These are phyloP conservation scores for Russula sp. DNA, from an alignment of 768 basidiomycete genomes.

Conservation along the genomic window DNA sequence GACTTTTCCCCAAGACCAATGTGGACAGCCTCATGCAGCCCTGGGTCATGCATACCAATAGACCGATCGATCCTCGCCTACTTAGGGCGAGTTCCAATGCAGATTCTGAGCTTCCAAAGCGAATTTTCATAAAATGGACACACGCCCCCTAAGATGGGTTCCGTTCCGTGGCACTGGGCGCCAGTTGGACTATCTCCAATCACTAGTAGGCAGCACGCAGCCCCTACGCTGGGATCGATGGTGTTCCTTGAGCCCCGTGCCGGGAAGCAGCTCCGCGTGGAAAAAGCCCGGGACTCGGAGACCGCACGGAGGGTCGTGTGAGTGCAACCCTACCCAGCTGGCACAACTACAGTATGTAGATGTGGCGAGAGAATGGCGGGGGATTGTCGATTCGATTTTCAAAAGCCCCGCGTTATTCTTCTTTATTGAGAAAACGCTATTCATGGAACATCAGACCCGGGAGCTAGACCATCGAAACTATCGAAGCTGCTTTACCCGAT, in stretches of 20 bases:
- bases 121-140: background rate
- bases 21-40: constrained; percentile 9
- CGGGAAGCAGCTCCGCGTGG: background rate
- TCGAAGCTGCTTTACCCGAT: constrained; percentile 6
- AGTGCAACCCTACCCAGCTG: too few species aligned
- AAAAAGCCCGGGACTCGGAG: background rate
- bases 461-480: background rate
- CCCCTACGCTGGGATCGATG: constrained; percentile 1
- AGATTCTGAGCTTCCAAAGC: background rate
- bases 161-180: background rate
- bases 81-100: background rate
- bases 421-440: background rate
- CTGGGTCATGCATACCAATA: background rate
- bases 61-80: background rate
- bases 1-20: background rate
- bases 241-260: background rate
- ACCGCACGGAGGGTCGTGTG: background rate
- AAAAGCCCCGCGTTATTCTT: background rate
- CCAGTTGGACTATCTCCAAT: background rate
- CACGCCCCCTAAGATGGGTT: background rate
- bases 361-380: background rate
- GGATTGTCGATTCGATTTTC: background rate
- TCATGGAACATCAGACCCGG: background rate
- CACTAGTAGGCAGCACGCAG: background rate
- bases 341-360: background rate